Percentiles rank a stretch among this genome's conserved stretches.
Conservation (phyloP, 495 filamentous ascomycete genomes). For the Cercophora scortea region DNA sequence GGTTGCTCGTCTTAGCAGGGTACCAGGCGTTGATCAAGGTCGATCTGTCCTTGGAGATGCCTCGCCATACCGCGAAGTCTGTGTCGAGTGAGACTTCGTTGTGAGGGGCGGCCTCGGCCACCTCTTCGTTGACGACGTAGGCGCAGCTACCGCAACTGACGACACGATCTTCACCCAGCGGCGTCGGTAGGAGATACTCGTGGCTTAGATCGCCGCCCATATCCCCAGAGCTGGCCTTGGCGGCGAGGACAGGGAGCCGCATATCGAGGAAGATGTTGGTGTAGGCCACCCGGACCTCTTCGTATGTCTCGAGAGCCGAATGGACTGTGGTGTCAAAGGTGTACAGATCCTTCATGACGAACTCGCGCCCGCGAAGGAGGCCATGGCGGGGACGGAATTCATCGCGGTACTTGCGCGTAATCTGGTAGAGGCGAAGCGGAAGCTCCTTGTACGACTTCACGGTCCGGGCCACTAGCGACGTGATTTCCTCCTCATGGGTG, state of each 20-base stretch:
- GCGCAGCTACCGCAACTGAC: conserved; percentile 66
- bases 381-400: conserved; percentile 84
- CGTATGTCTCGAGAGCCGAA: conserved; percentile 69
- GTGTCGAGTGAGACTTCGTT: not conserved
- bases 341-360: conserved; percentile 97
- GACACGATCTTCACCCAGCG: conserved; percentile 78
- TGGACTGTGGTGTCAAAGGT: conserved; percentile 72
- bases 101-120: conserved; percentile 26
- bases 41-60: conserved; percentile 59
- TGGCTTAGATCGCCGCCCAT: conserved; percentile 92
- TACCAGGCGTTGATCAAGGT: conserved; percentile 64
- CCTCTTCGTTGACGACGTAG: conserved; percentile 80
- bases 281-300: conserved; percentile 63
- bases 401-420: conserved; percentile 89
- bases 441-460: conserved; percentile 83
- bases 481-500: conserved; percentile 97
- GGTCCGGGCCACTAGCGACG: conserved; percentile 60
- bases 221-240: conserved; percentile 85
- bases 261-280: conserved; percentile 69
- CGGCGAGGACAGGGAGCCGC: conserved; percentile 74
- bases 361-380: conserved; percentile 83
- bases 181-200: conserved; percentile 82
- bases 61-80: conserved; percentile 46
- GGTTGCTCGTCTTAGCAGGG: conserved; percentile 26
- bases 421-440: conserved; percentile 85